Conservation (phyloP, 352 stramenopile genomes). For the Globisporangium recalcitrans region DNA sequence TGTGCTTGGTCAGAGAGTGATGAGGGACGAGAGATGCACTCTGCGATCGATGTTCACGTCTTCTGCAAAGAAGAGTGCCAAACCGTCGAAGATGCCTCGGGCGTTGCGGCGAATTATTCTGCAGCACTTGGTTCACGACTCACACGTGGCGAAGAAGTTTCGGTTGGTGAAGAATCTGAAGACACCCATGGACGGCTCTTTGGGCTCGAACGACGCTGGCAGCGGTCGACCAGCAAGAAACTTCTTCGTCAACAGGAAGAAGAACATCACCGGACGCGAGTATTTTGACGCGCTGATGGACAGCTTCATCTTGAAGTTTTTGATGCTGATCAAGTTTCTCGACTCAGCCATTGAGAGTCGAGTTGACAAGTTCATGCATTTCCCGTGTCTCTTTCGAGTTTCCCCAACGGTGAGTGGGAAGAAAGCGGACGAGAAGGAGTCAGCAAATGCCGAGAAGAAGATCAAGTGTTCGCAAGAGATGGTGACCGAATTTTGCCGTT, state of each 20-base stretch:
- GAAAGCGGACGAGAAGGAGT: constrained; percentile 8
- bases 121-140: constrained; percentile 63
- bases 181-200: constrained; percentile 55
- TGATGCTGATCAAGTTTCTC: constrained; percentile 92
- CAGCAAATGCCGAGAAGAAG: constrained; percentile 20
- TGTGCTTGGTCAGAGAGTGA: constrained; percentile 63
- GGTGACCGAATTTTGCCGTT: constrained; percentile 88
- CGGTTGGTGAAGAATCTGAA: constrained; percentile 69
- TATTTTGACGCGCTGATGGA: constrained; percentile 84
- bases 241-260: constrained; percentile 49
- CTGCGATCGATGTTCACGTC: constrained; percentile 42
- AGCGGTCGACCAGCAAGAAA: constrained; percentile 19
- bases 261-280: constrained; percentile 66
- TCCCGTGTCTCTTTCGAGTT: constrained; percentile 88
- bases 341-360: constrained; percentile 79
- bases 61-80: constrained; percentile 24
- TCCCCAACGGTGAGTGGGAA: constrained; percentile 13
- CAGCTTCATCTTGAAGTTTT: constrained; percentile 87
- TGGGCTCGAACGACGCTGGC: constrained; percentile 29
- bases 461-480: constrained; percentile 92
- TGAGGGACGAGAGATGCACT: constrained; percentile 55
- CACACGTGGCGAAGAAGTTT: constrained; percentile 50
- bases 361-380: constrained; percentile 72
- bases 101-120: constrained; percentile 55
- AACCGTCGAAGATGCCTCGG: constrained; percentile 40